Base-by-base conservation (phyloP, 148 eudicot genomes). In the Selenicereus undatus region DNA sequence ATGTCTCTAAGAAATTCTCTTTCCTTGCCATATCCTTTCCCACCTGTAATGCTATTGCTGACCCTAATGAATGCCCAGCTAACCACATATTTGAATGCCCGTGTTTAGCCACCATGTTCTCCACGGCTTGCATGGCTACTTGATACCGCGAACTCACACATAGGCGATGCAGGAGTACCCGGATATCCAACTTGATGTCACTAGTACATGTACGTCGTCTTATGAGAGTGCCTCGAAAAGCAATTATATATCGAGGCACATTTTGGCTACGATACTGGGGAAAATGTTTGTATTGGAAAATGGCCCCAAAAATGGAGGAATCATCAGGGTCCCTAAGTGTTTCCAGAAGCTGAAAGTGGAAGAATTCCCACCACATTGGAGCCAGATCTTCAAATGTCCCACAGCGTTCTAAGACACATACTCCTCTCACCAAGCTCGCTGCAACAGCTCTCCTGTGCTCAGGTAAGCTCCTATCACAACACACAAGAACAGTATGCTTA, bases 61-160 rank as follows among this genome's bases (percentile, higher is more conserved):
- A 83, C 4, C 98, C 98, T 45, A 91, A 30, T 9, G 98, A 91
- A 73, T 94, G 98, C 27, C 98, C 98, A 0, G 93, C 82, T 81
- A 94, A 80, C 93, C 93, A 94, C n/a, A 91, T 39, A 24, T 75
- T 84, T 11, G 81, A 48, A 26, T 85, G 68, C 16, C 92, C 94
- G 1, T 74, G 80, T 0, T 42, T 73, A 21, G 72, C 56, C 29
- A 80, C 86, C 29, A 79, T 69, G 32, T 76, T 69, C 75, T 85
- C 76, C 0, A 86, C 85, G 0, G 81, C 81, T 79, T 85, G 76
- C 21, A 82, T 74, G 20, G 86, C 90, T 0, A 51, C 43, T 5
- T 85, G 85, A 71, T 84, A 90, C 8, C 95, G 81, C 16, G 83
- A 12, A 77, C 88, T 86, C 35, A 83, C 29, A 12, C 86, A 74